A percentile compares a stretch with the other conserved stretches of the same genome.
Evolutionary conservation across 176 grass and related monocot genomes (phyloP).

Genomic region (Sorghum bicolor): Sorghum_bicolor_NCBIv3 NC_012875.2:48938001-48938500

Average conservation of each 20-base stretch:
- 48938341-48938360: neutral
- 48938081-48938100: no score
- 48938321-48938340: neutral
- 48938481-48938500: conserved; percentile 24
- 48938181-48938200: no score
- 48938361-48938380: conserved; percentile 5
- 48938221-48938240: neutral
- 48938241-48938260: neutral
- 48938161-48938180: no score
- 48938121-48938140: no score
- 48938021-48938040: no score
- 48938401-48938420: conserved; percentile 17
- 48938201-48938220: no score
- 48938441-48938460: neutral
- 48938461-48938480: conserved; percentile 37
- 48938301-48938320: neutral
- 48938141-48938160: no score
- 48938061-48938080: no score
- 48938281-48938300: neutral
- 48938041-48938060: no score
- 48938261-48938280: neutral
- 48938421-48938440: neutral
- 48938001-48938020: no score
- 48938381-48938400: neutral
- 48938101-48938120: no score